Base-by-base conservation (phyloP, 2,329 filamentous ascomycete genomes). In the Calonectria fujianensis region DNA sequence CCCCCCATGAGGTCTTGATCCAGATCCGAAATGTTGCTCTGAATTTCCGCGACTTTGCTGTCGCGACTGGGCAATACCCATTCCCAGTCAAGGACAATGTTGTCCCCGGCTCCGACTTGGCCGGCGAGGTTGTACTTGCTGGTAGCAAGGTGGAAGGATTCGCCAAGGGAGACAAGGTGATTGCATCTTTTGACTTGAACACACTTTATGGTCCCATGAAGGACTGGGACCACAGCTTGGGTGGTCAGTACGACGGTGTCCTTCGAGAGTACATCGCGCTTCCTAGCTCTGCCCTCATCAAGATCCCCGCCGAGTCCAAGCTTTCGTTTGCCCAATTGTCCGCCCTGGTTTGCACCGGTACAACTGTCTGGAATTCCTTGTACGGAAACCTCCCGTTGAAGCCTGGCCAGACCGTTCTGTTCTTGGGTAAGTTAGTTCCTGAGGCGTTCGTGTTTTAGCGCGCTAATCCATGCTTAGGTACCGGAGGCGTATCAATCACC, bases 331-430 rank as follows among this genome's bases (percentile, higher is more conserved):
- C 76, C 4, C 84, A 86, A 71, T 84, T 86, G 77, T 85, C 86
- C 0, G 80, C 82, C 18, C 83, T 87, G 10, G 76, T 87, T 13
- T 86, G 86, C 14, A 87, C 89, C 57, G 88, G 87, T 4, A 79
- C 82, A 3, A 90, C 88, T 13, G 88, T 85, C 4, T 90, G 88
- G 87, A 88, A 86, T 81, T 82, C 85, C 6, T 83, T 90, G 64
- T 88, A 87, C 78, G 85, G 85, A 7, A 85, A 84, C 80, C 73
- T 79, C 1, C 82, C 85, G 1, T 79, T 87, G 73, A 85, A 83
- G 11, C 84, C 85, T n/a, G 85, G 84, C 1, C 82, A 88, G 67
- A 86, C 80, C 8, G 82, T 87, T 11, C 76, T 86, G 5, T 77
- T 85, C 13, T 84, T 84, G 35, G 84, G 85, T 80, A 48, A 57